phyloP scores from a whole-genome alignment of 352 stramenopile species.

The Phytophthora crassamura region DNA sequence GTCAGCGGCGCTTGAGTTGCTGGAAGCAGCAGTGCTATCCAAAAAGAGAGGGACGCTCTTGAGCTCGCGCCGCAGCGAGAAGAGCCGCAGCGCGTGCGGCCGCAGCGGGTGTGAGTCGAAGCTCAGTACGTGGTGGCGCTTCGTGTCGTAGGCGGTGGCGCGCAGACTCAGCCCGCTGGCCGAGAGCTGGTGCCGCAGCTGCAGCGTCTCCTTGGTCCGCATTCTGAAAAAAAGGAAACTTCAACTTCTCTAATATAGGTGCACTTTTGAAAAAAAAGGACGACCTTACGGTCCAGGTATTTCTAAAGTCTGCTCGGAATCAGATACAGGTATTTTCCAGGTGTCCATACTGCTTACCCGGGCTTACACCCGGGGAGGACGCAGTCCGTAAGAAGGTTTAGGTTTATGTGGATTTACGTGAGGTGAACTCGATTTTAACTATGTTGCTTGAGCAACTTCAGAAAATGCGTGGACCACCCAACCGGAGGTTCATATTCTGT shows the following conservation, averaged over 20 bases:
- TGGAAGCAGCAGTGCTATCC: background rate
- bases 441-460: too few species aligned
- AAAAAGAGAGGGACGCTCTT: conserved; percentile 62
- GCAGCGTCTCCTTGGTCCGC: conserved; percentile 59
- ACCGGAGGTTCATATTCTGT: too few species aligned
- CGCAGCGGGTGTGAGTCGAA: conserved; percentile 56
- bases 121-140: conserved; percentile 72
- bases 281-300: too few species aligned
- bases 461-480: too few species aligned
- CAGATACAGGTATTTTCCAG: too few species aligned
- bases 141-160: conserved; percentile 67
- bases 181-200: conserved; percentile 78
- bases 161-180: conserved; percentile 61
- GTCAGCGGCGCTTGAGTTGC: background rate
- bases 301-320: too few species aligned
- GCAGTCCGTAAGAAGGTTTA: too few species aligned
- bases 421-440: too few species aligned
- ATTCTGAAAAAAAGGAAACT: conserved; percentile 14
- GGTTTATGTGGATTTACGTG: too few species aligned
- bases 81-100: conserved; percentile 67
- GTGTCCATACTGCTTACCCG: too few species aligned
- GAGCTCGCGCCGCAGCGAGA: conserved; percentile 78
- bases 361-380: too few species aligned
- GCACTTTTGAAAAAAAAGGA: too few species aligned
- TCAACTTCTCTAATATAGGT: conserved; percentile 4